Evolutionary conservation across 495 filamentous ascomycete species (phyloP).

Genomic region (Talaromyces stipitatus): DNA sequence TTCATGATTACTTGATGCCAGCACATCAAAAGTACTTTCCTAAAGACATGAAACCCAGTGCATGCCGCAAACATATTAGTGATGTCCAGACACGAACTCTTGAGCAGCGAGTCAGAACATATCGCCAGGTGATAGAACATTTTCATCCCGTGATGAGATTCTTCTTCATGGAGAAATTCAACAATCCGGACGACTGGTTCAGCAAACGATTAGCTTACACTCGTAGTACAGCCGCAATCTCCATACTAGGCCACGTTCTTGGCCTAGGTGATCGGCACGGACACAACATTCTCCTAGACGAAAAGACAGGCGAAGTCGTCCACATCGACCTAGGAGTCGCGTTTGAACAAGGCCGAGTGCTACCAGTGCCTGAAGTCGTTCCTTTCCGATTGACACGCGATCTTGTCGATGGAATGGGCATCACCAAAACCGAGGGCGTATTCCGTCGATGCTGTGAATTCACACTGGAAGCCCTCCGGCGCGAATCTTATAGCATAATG

Average conservation of each 20-base stretch:
- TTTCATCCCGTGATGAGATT: conserved; percentile 94
- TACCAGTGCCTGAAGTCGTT: conserved; percentile 90
- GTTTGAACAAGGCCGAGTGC: conserved; percentile 88
- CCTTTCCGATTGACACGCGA: conserved; percentile 94
- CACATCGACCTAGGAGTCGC: conserved; percentile 96
- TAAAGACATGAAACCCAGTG: conserved; percentile 65
- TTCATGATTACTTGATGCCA: conserved; percentile 85
- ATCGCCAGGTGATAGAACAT: conserved; percentile 61
- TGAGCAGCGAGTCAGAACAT: conserved; percentile 65
- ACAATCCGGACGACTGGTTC: conserved; percentile 95
- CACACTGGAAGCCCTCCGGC: conserved; percentile 83
- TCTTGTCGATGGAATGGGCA: conserved; percentile 93
- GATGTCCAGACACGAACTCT: conserved; percentile 59
- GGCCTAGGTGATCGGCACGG: conserved; percentile 95
- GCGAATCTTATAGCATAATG: conserved; percentile 93
- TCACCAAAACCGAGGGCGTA: conserved; percentile 90
- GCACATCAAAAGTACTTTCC: conserved; percentile 84
- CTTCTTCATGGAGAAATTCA: conserved; percentile 94
- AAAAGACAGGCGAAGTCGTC: conserved; percentile 83
- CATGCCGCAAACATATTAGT: conserved; percentile 69
- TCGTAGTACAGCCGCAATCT: conserved; percentile 85
- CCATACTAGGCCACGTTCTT: conserved; percentile 87
- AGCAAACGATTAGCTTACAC: conserved; percentile 79
- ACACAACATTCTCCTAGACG: conserved; percentile 92
- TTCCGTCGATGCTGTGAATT: conserved; percentile 97